Conservation (phyloP, 2,329 filamentous ascomycete species). For the Fusarium napiforme region DNA sequence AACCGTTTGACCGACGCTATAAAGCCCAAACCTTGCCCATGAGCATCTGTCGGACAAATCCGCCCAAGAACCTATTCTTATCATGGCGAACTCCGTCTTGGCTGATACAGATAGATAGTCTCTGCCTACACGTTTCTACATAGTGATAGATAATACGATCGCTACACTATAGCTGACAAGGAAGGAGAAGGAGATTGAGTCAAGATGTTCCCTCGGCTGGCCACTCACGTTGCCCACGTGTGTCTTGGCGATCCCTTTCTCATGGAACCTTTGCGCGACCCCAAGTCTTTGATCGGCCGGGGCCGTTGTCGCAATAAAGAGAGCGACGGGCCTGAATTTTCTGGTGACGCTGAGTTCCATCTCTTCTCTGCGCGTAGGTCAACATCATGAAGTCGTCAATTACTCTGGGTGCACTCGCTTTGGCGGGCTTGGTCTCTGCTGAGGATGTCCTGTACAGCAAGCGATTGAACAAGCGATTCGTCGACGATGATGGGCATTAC, state of each 20-base stretch:
- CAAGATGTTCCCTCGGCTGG: conserved; percentile 13
- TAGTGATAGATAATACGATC: neutral
- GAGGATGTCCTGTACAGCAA: conserved; percentile 63
- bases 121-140: conserved; percentile 1
- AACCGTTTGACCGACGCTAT: conserved; percentile 19
- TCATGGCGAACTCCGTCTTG: neutral
- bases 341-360: neutral
- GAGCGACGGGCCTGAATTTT: conserved; percentile 12
- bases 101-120: neutral
- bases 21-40: conserved; percentile 24
- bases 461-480: conserved; percentile 60
- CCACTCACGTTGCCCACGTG: conserved; percentile 44
- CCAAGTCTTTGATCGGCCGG: conserved; percentile 17
- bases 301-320: conserved; percentile 26
- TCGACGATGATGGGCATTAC: conserved; percentile 61
- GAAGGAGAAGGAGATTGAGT: neutral
- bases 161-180: neutral
- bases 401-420: conserved; percentile 38
- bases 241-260: conserved; percentile 40
- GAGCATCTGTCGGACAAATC: conserved; percentile 22
- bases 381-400: conserved; percentile 39
- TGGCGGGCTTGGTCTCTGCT: conserved; percentile 46
- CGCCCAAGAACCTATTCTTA: neutral
- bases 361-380: neutral
- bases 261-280: conserved; percentile 27